phyloP scores from a whole-genome alignment of 257 asterid genomes.

The Thymus quinquecostatus region DNA sequence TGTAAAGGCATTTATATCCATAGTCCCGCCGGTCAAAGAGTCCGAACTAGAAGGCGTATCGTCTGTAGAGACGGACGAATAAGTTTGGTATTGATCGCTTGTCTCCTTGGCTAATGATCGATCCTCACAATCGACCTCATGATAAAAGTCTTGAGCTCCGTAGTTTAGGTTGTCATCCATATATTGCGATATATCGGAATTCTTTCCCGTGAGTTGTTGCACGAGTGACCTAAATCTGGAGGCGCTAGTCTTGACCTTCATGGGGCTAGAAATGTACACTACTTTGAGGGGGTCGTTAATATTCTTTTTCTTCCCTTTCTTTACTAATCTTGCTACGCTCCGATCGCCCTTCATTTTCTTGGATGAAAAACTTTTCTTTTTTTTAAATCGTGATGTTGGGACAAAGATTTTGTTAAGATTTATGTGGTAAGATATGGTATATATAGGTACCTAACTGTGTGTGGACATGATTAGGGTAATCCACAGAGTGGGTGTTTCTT shows the following conservation, averaged over 20 bases:
- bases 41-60: conserved; percentile 55
- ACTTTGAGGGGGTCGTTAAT: conserved; percentile 53
- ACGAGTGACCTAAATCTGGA: conserved; percentile 72
- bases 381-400: neutral
- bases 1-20: conserved; percentile 34
- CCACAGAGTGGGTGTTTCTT: conserved; percentile 50
- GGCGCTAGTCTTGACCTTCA: conserved; percentile 91
- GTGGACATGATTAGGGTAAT: conserved; percentile 20
- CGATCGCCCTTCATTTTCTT: conserved; percentile 32
- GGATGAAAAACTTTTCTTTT: too few relatives aligned
- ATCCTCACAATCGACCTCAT: conserved; percentile 28
- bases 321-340: conserved; percentile 29
- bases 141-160: conserved; percentile 2
- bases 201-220: conserved; percentile 80
- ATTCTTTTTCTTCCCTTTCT: conserved; percentile 38
- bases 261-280: conserved; percentile 88
- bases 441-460: conserved; percentile 24
- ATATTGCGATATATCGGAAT: conserved; percentile 58
- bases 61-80: conserved; percentile 33
- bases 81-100: conserved; percentile 8
- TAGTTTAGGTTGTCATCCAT: conserved; percentile 35
- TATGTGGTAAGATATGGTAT: conserved; percentile 12
- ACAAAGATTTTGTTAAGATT: conserved; percentile 3
- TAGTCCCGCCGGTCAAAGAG: conserved; percentile 44
- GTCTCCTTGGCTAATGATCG: neutral